These are phyloP conservation scores for Thalassiosira mediterranea DNA, from an alignment of 352 stramenopile species.

Conservation along the genomic window DNA sequence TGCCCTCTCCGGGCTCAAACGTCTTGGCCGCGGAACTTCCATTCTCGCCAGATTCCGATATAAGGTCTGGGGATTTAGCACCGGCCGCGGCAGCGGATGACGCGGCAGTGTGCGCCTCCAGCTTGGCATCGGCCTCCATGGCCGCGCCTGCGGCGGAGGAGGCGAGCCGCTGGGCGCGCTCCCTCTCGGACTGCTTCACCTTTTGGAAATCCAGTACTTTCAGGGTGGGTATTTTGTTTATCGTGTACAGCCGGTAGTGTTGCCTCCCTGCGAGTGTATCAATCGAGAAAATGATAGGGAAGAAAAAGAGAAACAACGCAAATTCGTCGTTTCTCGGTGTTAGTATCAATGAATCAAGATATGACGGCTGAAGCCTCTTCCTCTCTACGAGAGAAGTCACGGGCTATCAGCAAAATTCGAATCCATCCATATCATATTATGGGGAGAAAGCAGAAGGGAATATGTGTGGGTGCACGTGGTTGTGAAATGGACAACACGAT, in stretches of 20 bases:
- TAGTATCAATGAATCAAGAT: slow-evolving; percentile 30
- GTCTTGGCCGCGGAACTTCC: slow-evolving; percentile 48
- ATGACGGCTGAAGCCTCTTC: slow-evolving; percentile 23
- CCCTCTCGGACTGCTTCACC: slow-evolving; percentile 70
- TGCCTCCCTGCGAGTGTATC: slow-evolving; percentile 61
- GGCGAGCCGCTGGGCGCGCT: slow-evolving; percentile 68
- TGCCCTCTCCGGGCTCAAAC: slow-evolving; percentile 76
- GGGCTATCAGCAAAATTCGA: slow-evolving; percentile 8
- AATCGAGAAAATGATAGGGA: slow-evolving; percentile 2
- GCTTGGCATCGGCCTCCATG: slow-evolving; percentile 68
- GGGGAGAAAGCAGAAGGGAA: slow-evolving; percentile 16
- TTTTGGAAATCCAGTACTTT: slow-evolving; percentile 77
- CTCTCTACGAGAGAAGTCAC: slow-evolving; percentile 33
- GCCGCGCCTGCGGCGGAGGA: slow-evolving; percentile 73
- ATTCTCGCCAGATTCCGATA: slow-evolving; percentile 3
- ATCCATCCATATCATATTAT: background rate
- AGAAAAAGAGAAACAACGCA: slow-evolving; percentile 33
- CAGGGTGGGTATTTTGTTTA: slow-evolving; percentile 76
- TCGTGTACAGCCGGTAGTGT: slow-evolving; percentile 79
- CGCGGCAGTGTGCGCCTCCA: slow-evolving; percentile 47
- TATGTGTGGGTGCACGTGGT: slow-evolving; percentile 33
- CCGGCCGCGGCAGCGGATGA: background rate
- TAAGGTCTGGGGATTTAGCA: no score
- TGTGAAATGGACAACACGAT: slow-evolving; percentile 29
- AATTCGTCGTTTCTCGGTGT: slow-evolving; percentile 39